Percentiles rank a stretch among this genome's conserved stretches.
Evolutionary conservation across 2,329 filamentous ascomycete species (phyloP).

Genomic region (Alternaria sp.): DNA sequence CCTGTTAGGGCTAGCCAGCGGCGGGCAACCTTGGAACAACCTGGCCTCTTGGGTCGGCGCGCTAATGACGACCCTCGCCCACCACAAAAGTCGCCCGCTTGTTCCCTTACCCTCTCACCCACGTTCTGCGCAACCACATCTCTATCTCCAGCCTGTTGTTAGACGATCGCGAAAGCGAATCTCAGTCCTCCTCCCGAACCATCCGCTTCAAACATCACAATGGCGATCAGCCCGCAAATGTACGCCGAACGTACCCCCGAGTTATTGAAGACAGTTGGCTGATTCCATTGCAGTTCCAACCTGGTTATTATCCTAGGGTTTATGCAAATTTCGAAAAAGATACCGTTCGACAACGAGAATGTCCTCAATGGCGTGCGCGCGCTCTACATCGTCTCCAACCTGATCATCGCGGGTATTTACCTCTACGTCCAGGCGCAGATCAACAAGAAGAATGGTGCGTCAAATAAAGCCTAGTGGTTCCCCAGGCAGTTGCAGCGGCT

Average conservation of each 20-base stretch:
- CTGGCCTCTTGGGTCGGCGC: conserved; percentile 40
- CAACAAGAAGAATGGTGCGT: conserved; percentile 95
- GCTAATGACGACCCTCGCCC: conserved; percentile 23
- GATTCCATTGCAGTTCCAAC: conserved; percentile 44
- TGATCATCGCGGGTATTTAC: conserved; percentile 86
- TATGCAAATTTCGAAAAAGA: conserved; percentile 97
- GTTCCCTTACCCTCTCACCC: conserved; percentile 18
- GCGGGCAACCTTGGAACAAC: conserved; percentile 22
- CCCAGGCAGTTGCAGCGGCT: conserved; percentile 14
- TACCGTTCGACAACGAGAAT: conserved; percentile 90
- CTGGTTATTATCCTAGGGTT: conserved; percentile 66
- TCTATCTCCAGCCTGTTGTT: conserved; percentile 2
- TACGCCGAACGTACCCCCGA: conserved; percentile 27
- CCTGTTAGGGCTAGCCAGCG: conserved; percentile 30
- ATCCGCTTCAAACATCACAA: conserved; percentile 25
- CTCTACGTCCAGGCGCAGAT: conserved; percentile 85
- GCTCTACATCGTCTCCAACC: conserved; percentile 74
- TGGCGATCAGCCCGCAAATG: conserved; percentile 52
- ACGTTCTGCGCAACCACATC: conserved; percentile 23
- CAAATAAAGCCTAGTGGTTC: not conserved
- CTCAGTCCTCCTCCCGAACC: not conserved
- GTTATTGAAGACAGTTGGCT: conserved; percentile 28
- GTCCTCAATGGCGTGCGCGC: conserved; percentile 71
- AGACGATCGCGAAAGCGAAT: conserved; percentile 6
- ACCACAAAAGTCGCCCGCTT: conserved; percentile 36